Conservation (phyloP, 2,329 filamentous ascomycete genomes). For the Claviceps citrina region DNA sequence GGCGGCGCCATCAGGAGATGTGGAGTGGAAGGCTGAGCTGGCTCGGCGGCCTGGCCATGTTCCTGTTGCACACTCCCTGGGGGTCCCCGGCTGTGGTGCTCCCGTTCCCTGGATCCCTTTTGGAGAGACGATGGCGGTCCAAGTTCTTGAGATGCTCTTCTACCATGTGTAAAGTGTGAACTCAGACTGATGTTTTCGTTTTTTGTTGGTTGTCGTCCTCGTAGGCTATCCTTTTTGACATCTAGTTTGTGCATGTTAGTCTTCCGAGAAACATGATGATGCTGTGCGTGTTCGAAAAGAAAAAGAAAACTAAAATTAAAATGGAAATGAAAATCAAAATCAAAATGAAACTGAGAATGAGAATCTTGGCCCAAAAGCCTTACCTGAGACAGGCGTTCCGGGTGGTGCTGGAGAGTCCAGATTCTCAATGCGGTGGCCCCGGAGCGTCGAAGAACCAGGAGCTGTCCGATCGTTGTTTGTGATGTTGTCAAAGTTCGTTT, state of each 20-base stretch:
- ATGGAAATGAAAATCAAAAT: too few species aligned
- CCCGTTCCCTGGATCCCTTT: not conserved
- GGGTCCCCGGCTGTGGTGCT: not conserved
- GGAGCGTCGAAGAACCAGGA: slow-evolving; percentile 25
- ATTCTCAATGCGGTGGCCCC: slow-evolving; percentile 35
- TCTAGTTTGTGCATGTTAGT: slow-evolving; percentile 12
- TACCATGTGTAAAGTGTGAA: slow-evolving; percentile 12
- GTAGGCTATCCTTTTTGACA: slow-evolving; percentile 16
- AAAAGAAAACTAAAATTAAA: not conserved
- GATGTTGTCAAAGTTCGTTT: slow-evolving; percentile 34
- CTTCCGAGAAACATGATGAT: too few species aligned
- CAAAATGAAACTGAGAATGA: too few species aligned
- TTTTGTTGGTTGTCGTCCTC: slow-evolving; percentile 5
- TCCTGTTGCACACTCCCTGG: not conserved
- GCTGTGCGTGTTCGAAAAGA: too few species aligned
- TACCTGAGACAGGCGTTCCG: slow-evolving; percentile 33
- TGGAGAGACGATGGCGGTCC: slow-evolving; percentile 6
- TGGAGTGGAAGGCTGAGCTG: slow-evolving; percentile 1
- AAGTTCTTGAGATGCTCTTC: slow-evolving; percentile 8
- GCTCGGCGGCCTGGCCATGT: not conserved
- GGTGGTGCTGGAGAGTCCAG: slow-evolving; percentile 38
- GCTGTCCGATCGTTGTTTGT: slow-evolving; percentile 19
- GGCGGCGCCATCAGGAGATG: slow-evolving; percentile 35
- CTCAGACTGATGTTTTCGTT: not conserved
- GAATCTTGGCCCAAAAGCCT: too few species aligned